Evolutionary conservation across 2,329 filamentous ascomycete genomes (phyloP).

Genomic region (Fusarium newnesense): DNA sequence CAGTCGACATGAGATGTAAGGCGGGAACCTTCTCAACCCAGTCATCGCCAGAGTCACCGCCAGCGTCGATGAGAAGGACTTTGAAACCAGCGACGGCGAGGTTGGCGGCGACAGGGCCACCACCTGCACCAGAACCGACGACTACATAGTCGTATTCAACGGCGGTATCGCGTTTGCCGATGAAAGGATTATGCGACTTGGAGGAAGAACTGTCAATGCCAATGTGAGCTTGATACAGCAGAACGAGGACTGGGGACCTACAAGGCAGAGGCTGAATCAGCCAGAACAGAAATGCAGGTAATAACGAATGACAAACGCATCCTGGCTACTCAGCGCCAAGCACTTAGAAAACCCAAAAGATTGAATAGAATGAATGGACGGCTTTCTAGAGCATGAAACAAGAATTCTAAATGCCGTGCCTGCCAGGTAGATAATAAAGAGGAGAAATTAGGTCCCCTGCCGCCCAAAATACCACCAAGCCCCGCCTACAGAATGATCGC

Average conservation of each 20-base stretch:
- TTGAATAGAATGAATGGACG: background rate
- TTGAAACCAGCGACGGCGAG: constrained; percentile 66
- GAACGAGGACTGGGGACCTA: background rate
- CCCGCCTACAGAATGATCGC: background rate
- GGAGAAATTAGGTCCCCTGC: background rate
- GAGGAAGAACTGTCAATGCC: background rate
- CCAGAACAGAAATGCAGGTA: constrained; percentile 20
- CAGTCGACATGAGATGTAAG: constrained; percentile 41
- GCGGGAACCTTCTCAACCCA: constrained; percentile 45
- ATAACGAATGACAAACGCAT: constrained; percentile 28
- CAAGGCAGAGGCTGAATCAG: constrained; percentile 19
- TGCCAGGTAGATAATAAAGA: background rate
- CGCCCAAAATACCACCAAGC: background rate
- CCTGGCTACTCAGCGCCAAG: constrained; percentile 1
- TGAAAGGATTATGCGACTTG: constrained; percentile 16
- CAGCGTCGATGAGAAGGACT: constrained; percentile 68
- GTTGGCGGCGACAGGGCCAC: constrained; percentile 64
- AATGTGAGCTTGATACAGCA: background rate
- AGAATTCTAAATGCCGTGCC: background rate
- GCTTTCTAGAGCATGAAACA: background rate
- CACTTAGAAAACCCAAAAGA: background rate
- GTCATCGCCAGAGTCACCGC: constrained; percentile 60
- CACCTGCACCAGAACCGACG: constrained; percentile 66
- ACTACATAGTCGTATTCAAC: constrained; percentile 66
- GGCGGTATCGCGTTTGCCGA: constrained; percentile 6